Base-by-base conservation (phyloP, 208 protist species). In the Tetramitus jugosus region DNA sequence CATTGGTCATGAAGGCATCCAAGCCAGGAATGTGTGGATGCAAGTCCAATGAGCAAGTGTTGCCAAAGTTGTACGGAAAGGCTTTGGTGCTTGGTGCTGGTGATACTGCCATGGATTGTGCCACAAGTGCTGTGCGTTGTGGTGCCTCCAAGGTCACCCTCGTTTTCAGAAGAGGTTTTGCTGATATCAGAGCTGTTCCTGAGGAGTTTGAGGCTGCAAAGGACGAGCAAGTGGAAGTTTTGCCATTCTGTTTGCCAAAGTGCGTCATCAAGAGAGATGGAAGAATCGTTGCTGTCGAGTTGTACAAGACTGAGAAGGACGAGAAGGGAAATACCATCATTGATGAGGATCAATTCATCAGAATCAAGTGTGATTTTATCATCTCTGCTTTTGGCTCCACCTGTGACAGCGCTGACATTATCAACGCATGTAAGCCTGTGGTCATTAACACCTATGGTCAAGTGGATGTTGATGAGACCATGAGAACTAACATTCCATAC, bases 61-160 rank as follows among this genome's bases (percentile, higher is more conserved):
- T 90, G 13, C 87, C 87, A 17, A 68, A 87, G 52, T 64, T 95
- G 2, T 61, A 79, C 46, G 93, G 92, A 39, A 79, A 88, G 43
- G 91, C 95, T 3, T 71, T 95, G 29, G 89, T 96, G 14, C 76
- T 96, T 14, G 93, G 93, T 53, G 89, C 91, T 65, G 93, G 93
- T 43, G 93, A 95, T 83, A 93, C 91, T 2, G 92, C 92, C 14
- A 86, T 91, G n/a, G 92, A 95, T 83, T 93, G 89, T 75, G 89
- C 90, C 0, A 90, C 87, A 13, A 83, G 78, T 33, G 88, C 81
- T n/a, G 83, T 85, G 74, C 3, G 82, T 52, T 93, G 89, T 85
- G 92, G 91, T 33, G 89, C 88, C 7, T 40, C 42, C 0, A 77
- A 86, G 42, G 93, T 95, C 0, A 85, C 79, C 26, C 64, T 96